These are phyloP conservation scores for Trichoderma cornu-damae DNA, from an alignment of 2,329 filamentous ascomycete species.

Conservation along the genomic window DNA sequence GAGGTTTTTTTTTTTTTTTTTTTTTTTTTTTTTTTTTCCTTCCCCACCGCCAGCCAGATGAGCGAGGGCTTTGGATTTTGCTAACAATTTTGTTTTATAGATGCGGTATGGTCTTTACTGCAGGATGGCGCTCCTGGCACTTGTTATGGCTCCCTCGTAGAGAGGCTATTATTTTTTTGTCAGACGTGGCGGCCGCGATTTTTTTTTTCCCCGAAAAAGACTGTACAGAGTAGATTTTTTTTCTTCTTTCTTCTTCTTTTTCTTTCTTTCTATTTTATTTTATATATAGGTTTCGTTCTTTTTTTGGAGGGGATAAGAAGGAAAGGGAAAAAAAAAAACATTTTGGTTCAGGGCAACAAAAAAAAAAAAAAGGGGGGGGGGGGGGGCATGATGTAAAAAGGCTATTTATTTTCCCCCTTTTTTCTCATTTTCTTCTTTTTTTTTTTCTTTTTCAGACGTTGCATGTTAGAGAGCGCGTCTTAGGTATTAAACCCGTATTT, in stretches of 20 bases:
- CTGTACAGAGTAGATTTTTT: slow-evolving; percentile 12
- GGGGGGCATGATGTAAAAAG: slow-evolving; percentile 7
- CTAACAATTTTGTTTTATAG: slow-evolving; percentile 54
- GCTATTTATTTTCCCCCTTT: not conserved
- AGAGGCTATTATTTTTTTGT: slow-evolving; percentile 12
- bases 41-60: not conserved
- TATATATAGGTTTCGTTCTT: too few relatives aligned
- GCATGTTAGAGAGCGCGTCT: slow-evolving; percentile 15
- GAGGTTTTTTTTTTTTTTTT: too few relatives aligned
- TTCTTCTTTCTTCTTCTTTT: slow-evolving; percentile 13
- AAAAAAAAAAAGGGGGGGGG: too few relatives aligned
- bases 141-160: slow-evolving; percentile 63
- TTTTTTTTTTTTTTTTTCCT: too few relatives aligned
- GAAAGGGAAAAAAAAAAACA: not conserved
- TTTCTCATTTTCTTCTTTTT: not conserved
- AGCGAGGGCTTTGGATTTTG: slow-evolving; percentile 5
- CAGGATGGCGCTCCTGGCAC: slow-evolving; percentile 91
- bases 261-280: not conserved
- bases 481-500: slow-evolving; percentile 20
- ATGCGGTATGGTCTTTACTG: slow-evolving; percentile 98
- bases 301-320: too few relatives aligned
- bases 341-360: not conserved
- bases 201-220: not conserved
- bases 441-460: slow-evolving; percentile 9
- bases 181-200: not conserved